phyloP scores from a whole-genome alignment of 2,329 filamentous ascomycete genomes.

The Eutypa lata region DNA sequence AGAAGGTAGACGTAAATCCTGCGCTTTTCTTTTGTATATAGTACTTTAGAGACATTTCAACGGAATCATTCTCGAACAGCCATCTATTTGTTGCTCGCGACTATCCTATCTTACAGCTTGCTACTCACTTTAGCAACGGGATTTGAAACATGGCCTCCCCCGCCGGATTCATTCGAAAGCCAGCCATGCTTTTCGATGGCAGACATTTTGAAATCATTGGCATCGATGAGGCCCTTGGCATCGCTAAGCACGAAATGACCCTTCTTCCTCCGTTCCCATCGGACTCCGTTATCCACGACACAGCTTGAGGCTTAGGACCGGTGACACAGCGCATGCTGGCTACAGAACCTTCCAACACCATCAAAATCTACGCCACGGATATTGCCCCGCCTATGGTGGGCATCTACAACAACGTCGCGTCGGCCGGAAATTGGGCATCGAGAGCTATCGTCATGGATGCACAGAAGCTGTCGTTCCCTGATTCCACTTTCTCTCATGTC shows the following conservation, averaged over 20 bases:
- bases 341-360: too few species aligned
- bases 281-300: slow-evolving; percentile 9
- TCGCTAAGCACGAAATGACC: slow-evolving; percentile 9
- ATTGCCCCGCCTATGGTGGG: slow-evolving; percentile 6
- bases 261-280: slow-evolving; percentile 7
- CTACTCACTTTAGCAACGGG: too few species aligned
- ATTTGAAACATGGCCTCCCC: not conserved
- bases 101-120: too few species aligned
- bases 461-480: slow-evolving; percentile 13
- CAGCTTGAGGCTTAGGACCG: slow-evolving; percentile 10
- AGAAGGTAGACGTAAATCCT: too few species aligned
- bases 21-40: too few species aligned
- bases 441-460: slow-evolving; percentile 14
- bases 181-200: too few species aligned
- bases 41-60: too few species aligned
- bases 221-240: slow-evolving; percentile 5
- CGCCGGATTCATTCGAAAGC: too few species aligned
- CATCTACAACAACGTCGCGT: slow-evolving; percentile 13
- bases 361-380: slow-evolving; percentile 1
- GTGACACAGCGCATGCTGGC: slow-evolving; percentile 7
- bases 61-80: too few species aligned
- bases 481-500: slow-evolving; percentile 11
- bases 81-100: too few species aligned
- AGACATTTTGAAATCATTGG: slow-evolving; percentile 2
- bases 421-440: slow-evolving; percentile 8